These are phyloP conservation scores for Monascus ruber DNA, from an alignment of 2,329 filamentous ascomycete genomes.

Conservation along the genomic window DNA sequence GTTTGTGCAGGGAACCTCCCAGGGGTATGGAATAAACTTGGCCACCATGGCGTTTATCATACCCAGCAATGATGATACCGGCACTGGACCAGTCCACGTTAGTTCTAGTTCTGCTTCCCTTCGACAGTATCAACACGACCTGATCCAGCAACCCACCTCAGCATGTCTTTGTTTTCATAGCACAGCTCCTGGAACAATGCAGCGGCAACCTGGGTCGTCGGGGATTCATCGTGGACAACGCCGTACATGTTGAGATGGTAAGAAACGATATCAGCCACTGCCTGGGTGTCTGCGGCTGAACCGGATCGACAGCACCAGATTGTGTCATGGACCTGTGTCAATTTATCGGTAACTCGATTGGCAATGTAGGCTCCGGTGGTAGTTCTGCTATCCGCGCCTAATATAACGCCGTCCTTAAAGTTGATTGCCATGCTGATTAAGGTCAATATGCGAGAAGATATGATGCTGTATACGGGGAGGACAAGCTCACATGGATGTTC, in stretches of 20 bases:
- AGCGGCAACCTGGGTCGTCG: conserved; percentile 89
- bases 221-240: conserved; percentile 76
- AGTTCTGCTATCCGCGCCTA: conserved; percentile 91
- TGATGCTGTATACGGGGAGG: conserved; percentile 5
- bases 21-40: conserved; percentile 97
- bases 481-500: conserved; percentile 80
- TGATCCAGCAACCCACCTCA: conserved; percentile 54
- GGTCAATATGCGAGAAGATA: conserved; percentile 11
- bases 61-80: conserved; percentile 96
- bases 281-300: conserved; percentile 94
- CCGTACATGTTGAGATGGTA: conserved; percentile 92
- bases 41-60: conserved; percentile 86
- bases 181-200: conserved; percentile 96
- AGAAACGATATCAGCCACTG: conserved; percentile 93
- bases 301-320: conserved; percentile 99
- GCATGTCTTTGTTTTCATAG: conserved; percentile 89
- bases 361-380: conserved; percentile 97
- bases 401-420: conserved; percentile 95
- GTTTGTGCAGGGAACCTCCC: conserved; percentile 94
- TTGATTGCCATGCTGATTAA: conserved; percentile 83
- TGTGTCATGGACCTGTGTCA: conserved; percentile 95
- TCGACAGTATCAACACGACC: neutral
- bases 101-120: too few relatives aligned
- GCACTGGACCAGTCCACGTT: conserved; percentile 45
- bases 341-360: conserved; percentile 97